Evolutionary conservation across 1,284 basidiomycete species (phyloP).

Genomic region (Ustilago tritici): DNA sequence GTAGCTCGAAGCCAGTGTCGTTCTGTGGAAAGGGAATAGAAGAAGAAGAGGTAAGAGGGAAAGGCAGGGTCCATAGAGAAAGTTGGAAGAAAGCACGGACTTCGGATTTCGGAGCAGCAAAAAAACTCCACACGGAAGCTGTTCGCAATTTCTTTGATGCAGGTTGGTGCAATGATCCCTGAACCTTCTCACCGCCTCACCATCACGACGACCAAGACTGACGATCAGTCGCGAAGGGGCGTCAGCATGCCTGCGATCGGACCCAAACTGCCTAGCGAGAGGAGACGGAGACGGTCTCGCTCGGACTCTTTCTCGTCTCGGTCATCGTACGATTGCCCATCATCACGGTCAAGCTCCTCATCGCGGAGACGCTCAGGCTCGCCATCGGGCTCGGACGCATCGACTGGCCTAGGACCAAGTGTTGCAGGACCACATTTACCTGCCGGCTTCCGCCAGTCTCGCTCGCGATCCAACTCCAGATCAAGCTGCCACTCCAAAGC

Average conservation of each 20-base stretch:
- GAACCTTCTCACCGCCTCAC: neutral
- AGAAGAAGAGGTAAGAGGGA: neutral
- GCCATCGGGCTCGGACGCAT: constrained; percentile 8
- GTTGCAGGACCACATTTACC: constrained; percentile 41
- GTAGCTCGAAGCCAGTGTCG: neutral
- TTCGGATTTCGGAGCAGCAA: constrained; percentile 13
- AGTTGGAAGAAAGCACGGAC: neutral
- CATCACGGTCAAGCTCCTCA: constrained; percentile 1
- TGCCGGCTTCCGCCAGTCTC: constrained; percentile 21
- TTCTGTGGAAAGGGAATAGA: neutral
- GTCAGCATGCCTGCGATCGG: constrained; percentile 17
- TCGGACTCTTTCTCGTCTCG: constrained; percentile 21
- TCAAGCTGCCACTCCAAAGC: constrained; percentile 3
- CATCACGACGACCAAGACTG: neutral
- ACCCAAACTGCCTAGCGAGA: constrained; percentile 5
- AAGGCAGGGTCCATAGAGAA: neutral
- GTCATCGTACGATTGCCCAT: constrained; percentile 16
- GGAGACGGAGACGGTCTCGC: constrained; percentile 11
- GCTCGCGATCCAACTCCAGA: constrained; percentile 25
- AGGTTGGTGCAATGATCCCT: neutral
- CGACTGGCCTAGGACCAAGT: neutral
- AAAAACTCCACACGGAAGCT: constrained; percentile 17
- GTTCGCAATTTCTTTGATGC: neutral
- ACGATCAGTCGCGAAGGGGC: neutral
- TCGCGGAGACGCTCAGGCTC: constrained; percentile 9